Base-by-base conservation (phyloP, 805 yeast species). In the Candida ascalaphidarum region DNA sequence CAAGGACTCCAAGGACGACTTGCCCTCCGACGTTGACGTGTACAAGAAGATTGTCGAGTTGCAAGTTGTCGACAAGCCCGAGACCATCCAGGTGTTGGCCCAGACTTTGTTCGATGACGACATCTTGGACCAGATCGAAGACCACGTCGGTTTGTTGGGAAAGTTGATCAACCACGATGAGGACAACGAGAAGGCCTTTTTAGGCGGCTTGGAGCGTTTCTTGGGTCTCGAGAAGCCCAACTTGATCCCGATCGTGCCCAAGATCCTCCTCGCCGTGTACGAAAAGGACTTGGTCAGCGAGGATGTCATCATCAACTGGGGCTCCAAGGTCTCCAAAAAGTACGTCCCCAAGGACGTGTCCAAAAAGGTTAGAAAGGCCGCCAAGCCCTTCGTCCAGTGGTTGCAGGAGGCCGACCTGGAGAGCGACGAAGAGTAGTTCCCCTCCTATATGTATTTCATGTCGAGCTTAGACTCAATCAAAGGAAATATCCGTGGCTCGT, bases 121-220 rank as follows among this genome's bases (percentile, higher is more conserved):
- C 41, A 78, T 89, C 39, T 68, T 78, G 22, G 65, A 66, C 21
- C 82, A 89, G 57, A 65, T 92, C 36, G 71, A 68, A 21, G 72
- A 70, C 33, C 97, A 92, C 58, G 68, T 74, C 32, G 95, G 96
- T 31, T 68, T 92, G 47, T 72, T 92, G 51, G 70, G 71, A 40
- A 92, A 89, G 58, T 65, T 86, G 37, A 72, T 86, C 39, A 65
- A 76, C 25, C 56, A 74, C 29, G 48, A 55, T 17, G 65, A 65
- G 31, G 78, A 74, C 29, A 84, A 75, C 48, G 96, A 92, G 62
- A 81, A 76, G 61, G 84, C 95, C 8, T 74, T 92, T 43, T 68
- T 92, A 35, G 98, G 99, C 46, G 99, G 98, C 39, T 68, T 92
- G 43, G 99, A 92, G 67, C 80, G 97, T 54, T 75, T 83, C 52